A percentile compares a stretch with the other conserved stretches of the same genome.
Conservation (phyloP, 805 yeast species). For the Candida golubevii region DNA sequence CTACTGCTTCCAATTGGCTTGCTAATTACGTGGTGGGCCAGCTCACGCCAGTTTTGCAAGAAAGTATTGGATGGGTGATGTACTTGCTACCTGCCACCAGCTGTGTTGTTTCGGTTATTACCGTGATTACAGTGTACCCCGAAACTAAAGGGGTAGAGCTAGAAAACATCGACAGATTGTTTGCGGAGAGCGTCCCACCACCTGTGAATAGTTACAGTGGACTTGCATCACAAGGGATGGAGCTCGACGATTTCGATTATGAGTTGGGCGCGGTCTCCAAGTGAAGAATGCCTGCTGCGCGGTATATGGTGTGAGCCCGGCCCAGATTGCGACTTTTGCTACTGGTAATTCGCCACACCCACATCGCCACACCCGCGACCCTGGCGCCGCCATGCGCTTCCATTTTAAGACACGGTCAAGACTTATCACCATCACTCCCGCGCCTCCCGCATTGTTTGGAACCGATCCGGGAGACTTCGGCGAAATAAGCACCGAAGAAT, state of each 20-base stretch:
- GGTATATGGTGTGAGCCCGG: too few species aligned
- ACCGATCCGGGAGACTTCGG: too few species aligned
- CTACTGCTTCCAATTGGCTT: constrained; percentile 44
- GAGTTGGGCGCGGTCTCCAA: constrained; percentile 11
- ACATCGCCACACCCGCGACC: too few species aligned
- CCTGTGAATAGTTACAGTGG: constrained; percentile 14
- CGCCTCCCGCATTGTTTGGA: too few species aligned
- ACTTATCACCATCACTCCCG: too few species aligned
- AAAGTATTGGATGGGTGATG: constrained; percentile 37
- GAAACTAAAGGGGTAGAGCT: constrained; percentile 44
- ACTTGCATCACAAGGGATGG: constrained; percentile 14
- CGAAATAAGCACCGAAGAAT: too few species aligned
- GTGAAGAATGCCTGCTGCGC: background rate
- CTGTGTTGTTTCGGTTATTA: constrained; percentile 32
- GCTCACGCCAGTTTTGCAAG: constrained; percentile 40
- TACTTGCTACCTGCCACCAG: constrained; percentile 38
- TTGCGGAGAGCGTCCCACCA: constrained; percentile 26
- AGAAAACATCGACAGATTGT: constrained; percentile 38
- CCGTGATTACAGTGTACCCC: constrained; percentile 36
- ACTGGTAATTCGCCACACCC: too few species aligned
- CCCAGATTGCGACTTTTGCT: too few species aligned
- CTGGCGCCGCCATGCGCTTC: too few species aligned
- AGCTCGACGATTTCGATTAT: constrained; percentile 25
- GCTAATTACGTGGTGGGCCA: constrained; percentile 44
- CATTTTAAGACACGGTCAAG: too few species aligned